Base-by-base conservation (phyloP, 106 monocot species). In the Cymbidium sinense region DNA sequence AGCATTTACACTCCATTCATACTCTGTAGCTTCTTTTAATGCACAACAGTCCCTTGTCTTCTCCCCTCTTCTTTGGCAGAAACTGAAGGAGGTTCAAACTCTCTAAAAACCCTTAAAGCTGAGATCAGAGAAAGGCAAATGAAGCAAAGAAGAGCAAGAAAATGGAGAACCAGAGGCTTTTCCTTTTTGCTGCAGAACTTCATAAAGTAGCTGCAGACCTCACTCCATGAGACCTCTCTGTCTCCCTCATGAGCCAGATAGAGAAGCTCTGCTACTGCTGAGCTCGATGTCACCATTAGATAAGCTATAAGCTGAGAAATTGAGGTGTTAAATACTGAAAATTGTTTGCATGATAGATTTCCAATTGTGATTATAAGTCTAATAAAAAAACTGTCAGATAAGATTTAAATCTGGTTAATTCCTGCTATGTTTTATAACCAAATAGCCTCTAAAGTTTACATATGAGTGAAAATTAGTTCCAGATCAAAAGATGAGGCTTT, bases 231-330 rank as follows among this genome's bases (percentile, higher is more conserved):
- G 18, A 87, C 85, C 12, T 83, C 78, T 31, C 65, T 77, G 81
- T 94, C 83, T 15, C 96, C 93, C 30, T 88, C 82, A 76, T 85
- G 83, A 6, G 89, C 91, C 74, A 96, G 72, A 54, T 89, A 91
- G 15, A 96, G 25, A 33, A 96, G 43, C 83, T 96, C 96, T 20
- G 80, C 82, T 50, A 78, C 96, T 15, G 96, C 86, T 31, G 96
- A 88, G 1, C 84, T 85, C 29, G 93, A 91, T 73, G 91, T 94
- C 64, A 96, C 82, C 91, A 89, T 77, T 52, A 94, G 35, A 77
- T 91, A 96, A 9, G 89, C 81, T 47, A 85, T 36, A 4, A 88
- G 77, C 96, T 96, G 80, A 13, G 0, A 41, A 67, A 39, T 47
- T 50, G 52, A 21, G 29, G 18, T 1, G n/a, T n/a, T n/a, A n/a